These are phyloP conservation scores for Chiua sp. DNA, from an alignment of 1,284 basidiomycete species.

Conservation along the genomic window DNA sequence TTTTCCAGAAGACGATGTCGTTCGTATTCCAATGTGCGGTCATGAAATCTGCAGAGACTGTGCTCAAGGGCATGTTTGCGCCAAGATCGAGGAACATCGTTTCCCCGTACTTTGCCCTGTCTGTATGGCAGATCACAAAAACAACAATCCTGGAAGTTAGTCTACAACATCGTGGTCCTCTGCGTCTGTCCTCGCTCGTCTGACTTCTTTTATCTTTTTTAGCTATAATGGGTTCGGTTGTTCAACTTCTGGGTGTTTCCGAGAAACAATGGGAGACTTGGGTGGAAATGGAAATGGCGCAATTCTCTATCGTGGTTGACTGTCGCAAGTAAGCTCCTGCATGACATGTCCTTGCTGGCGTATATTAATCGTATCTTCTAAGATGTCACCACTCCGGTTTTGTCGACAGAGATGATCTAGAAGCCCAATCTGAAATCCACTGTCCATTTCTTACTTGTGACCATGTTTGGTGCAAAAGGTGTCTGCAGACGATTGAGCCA, in stretches of 20 bases:
- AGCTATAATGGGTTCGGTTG: slow-evolving; percentile 47
- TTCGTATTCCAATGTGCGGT: slow-evolving; percentile 50
- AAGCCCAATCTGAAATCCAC: slow-evolving; percentile 42
- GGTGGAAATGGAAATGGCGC: slow-evolving; percentile 58
- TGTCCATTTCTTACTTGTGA: slow-evolving; percentile 54
- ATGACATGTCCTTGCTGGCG: neutral
- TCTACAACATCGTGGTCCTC: neutral
- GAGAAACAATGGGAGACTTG: slow-evolving; percentile 42
- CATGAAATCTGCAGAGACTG: slow-evolving; percentile 65
- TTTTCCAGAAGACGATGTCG: slow-evolving; percentile 50
- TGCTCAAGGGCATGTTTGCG: slow-evolving; percentile 47
- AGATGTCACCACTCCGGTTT: slow-evolving; percentile 51
- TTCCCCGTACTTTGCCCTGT: slow-evolving; percentile 67
- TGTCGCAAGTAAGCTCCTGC: slow-evolving; percentile 31
- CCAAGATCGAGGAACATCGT: slow-evolving; percentile 54
- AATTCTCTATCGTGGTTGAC: slow-evolving; percentile 53
- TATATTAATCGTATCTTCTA: slow-evolving; percentile 23
- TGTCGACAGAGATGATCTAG: slow-evolving; percentile 55
- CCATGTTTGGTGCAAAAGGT: slow-evolving; percentile 58
- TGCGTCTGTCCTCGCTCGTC: neutral
- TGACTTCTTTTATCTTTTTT: neutral
- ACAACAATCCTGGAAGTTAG: slow-evolving; percentile 48
- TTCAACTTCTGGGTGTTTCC: slow-evolving; percentile 54
- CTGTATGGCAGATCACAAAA: slow-evolving; percentile 45
- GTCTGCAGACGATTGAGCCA: slow-evolving; percentile 48